A percentile compares a stretch with the other conserved stretches of the same genome.
These are phyloP conservation scores for Ophiostoma sp. DNA, from an alignment of 2,329 filamentous ascomycete genomes.

Conservation along the genomic window DNA sequence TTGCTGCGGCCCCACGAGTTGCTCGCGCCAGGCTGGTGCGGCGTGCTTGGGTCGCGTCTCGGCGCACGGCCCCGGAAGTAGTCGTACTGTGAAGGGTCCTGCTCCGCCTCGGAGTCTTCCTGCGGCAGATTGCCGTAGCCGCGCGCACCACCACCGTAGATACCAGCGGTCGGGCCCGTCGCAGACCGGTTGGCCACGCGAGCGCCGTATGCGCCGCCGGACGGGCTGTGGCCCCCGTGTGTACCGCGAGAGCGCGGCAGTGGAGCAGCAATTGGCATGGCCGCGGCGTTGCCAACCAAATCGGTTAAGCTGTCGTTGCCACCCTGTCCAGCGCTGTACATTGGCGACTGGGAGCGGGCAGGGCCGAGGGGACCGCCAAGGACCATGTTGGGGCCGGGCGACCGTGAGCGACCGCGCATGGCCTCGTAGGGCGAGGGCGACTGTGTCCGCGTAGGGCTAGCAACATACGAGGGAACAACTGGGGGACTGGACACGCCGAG, in stretches of 20 bases:
- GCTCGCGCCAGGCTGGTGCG: neutral
- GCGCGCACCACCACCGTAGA: conserved; percentile 52
- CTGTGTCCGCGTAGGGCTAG: conserved; percentile 18
- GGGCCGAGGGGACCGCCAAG: conserved; percentile 28
- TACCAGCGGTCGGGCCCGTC: conserved; percentile 38
- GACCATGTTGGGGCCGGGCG: conserved; percentile 28
- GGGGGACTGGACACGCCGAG: conserved; percentile 20
- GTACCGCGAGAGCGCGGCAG: conserved; percentile 1
- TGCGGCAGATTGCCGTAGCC: conserved; percentile 58
- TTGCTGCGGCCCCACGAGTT: conserved; percentile 23
- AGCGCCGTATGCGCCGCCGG: neutral
- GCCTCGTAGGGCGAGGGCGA: conserved; percentile 21
- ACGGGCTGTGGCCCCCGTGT: neutral
- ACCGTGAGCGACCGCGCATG: conserved; percentile 16
- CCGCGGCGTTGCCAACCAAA: conserved; percentile 49
- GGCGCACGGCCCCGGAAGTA: conserved; percentile 46
- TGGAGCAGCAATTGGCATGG: conserved; percentile 40
- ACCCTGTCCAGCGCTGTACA: conserved; percentile 39
- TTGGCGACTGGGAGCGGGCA: conserved; percentile 40
- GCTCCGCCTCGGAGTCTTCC: conserved; percentile 38
- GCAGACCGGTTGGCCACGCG: neutral
- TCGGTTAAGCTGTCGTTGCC: conserved; percentile 50
- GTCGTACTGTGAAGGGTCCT: conserved; percentile 49
- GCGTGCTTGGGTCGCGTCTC: conserved; percentile 22
- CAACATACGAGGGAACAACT: conserved; percentile 14